Conservation (phyloP, 1,139 yeast genomes). For the Yamadazyma atmosphaerica region DNA sequence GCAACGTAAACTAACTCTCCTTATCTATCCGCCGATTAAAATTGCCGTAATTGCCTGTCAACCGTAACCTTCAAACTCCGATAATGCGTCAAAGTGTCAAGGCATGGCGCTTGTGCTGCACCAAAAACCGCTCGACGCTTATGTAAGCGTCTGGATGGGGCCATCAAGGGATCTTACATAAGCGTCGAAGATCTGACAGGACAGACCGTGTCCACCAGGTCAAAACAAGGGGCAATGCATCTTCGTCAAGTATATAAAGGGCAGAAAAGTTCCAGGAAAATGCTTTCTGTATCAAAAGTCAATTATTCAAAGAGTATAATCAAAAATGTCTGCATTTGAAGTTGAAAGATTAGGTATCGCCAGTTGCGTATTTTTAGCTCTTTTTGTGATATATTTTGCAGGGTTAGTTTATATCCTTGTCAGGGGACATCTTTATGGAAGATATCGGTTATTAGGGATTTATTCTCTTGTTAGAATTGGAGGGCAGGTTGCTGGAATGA, state of each 20-base stretch:
- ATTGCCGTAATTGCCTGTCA: no score
- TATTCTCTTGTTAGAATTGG: slow-evolving; percentile 25
- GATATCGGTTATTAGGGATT: background rate
- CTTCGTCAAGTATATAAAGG: no score
- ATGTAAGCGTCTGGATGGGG: slow-evolving; percentile 1
- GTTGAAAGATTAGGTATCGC: slow-evolving; percentile 30
- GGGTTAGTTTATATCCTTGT: background rate
- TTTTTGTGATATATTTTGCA: slow-evolving; percentile 24
- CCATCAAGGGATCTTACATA: no score
- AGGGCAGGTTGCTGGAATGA: slow-evolving; percentile 38
- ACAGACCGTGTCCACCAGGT: no score
- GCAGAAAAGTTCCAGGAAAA: no score
- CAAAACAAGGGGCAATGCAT: no score
- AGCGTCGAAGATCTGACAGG: no score
- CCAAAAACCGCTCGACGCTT: background rate
- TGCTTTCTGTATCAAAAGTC: no score
- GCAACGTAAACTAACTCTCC: no score
- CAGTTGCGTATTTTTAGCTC: slow-evolving; percentile 29
- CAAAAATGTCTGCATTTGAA: slow-evolving; percentile 7
- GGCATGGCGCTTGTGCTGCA: background rate
- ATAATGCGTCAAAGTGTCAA: background rate
- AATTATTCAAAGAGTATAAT: background rate
- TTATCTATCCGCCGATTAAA: no score
- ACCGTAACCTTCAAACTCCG: no score
- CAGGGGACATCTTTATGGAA: background rate